These are phyloP conservation scores for Arthromyces matolae DNA, from an alignment of 768 basidiomycete genomes.

Conservation along the genomic window DNA sequence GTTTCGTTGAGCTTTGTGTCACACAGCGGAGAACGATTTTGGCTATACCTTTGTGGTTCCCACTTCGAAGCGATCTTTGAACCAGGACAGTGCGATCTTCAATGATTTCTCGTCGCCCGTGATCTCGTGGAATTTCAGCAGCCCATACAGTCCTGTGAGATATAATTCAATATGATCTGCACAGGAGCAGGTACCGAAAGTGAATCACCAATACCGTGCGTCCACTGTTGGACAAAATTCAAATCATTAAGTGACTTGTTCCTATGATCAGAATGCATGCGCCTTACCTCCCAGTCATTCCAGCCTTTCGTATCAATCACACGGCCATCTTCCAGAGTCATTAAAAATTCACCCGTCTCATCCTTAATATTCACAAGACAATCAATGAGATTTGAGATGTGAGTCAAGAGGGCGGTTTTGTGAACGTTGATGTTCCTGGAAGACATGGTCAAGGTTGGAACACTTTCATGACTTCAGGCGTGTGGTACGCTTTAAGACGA, in stretches of 20 bases:
- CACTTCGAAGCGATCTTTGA: slow-evolving; percentile 42
- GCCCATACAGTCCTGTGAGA: slow-evolving; percentile 35
- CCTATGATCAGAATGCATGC: neutral
- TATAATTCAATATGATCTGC: neutral
- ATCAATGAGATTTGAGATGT: slow-evolving; percentile 35
- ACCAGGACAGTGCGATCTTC: slow-evolving; percentile 44
- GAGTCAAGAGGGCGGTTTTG: slow-evolving; percentile 23
- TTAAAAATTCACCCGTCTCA: slow-evolving; percentile 46
- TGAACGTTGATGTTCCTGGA: slow-evolving; percentile 27
- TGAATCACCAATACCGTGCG: slow-evolving; percentile 37
- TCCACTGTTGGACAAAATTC: slow-evolving; percentile 36
- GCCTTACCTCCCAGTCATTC: slow-evolving; percentile 50
- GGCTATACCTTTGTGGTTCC: slow-evolving; percentile 48
- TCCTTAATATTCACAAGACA: slow-evolving; percentile 52
- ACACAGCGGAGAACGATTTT: neutral
- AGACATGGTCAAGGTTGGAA: slow-evolving; percentile 23
- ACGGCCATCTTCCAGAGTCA: slow-evolving; percentile 45
- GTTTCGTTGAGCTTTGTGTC: neutral
- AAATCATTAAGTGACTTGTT: neutral
- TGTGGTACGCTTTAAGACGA: no score
- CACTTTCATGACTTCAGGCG: no score
- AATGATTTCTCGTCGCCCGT: slow-evolving; percentile 35
- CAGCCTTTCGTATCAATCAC: slow-evolving; percentile 57
- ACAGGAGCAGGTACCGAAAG: neutral
- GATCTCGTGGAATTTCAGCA: slow-evolving; percentile 38